Evolutionary conservation across 441 rosid genomes (phyloP), one percentile per base, ranked within the genome.

Genomic region (Pelargonium cotyledonis): DNA sequence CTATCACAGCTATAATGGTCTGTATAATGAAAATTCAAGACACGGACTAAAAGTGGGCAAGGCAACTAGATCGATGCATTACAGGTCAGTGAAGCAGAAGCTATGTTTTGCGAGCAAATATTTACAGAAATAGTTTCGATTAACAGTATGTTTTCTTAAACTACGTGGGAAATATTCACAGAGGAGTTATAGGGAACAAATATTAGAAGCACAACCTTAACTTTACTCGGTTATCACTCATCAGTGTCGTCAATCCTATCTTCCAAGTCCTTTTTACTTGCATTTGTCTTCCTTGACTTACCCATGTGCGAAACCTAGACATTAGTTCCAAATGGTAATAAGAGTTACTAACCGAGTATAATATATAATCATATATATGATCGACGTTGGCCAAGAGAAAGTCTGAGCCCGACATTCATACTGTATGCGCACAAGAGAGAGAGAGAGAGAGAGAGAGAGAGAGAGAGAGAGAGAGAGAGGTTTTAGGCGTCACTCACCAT

Each of bases 401-500:
- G 8, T 40, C 43, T 40, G 43, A 6, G 9, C 43, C 43, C 43
- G 6, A 40, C 43, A 40, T 40, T 40, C 43, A 40, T 6, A 40
- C 43, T 8, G 7, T 40, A 40, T 40, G 7, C 8, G 7, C 43
- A 29, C 35, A 29, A 29, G 35, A 29, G 29, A 19, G 70, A 7
- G 47, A 3, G 29, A 55, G 64, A 7, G 47, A 3, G 29, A 55
- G 64, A 7, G 47, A 3, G 29, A 55, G 64, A 29, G 29, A 19
- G 70, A 29, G 35, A 29, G 29, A 19, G 70, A 29, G 35, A 29
- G 29, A 19, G 70, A 7, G 47, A 3, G 29, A 55, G 64, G 41
- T 63, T 63, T 60, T 68, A 23, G 46, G 69, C 15, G 35, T 8
- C 43, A 77, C 98, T 86, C 84, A 91, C 97, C 63, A 88, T 83